Conservation (phyloP, 2,329 filamentous ascomycete species). For the Fusarium keratoplasticum region DNA sequence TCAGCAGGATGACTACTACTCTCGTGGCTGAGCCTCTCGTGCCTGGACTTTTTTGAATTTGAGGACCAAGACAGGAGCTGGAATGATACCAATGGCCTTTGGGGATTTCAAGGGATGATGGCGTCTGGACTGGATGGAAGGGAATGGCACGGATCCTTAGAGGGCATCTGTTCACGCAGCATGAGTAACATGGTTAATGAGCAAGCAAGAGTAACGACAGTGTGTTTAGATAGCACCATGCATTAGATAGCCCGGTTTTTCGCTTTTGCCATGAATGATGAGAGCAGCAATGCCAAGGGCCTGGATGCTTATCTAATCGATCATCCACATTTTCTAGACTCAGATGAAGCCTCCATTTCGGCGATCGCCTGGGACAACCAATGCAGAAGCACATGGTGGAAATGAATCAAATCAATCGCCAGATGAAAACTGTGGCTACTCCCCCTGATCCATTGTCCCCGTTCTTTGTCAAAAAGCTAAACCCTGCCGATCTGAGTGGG, state of each 20-base stretch:
- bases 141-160: constrained; percentile 1
- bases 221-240: background rate
- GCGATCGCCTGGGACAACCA: constrained; percentile 11
- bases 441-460: background rate
- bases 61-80: background rate
- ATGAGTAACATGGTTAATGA: constrained; percentile 23
- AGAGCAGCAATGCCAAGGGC: background rate
- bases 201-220: constrained; percentile 8
- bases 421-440: background rate
- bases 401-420: background rate
- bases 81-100: constrained; percentile 30
- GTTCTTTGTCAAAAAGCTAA: constrained; percentile 8
- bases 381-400: background rate
- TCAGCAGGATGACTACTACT: constrained; percentile 65
- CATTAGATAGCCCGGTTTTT: background rate
- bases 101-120: constrained; percentile 5
- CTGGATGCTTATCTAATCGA: background rate
- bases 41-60: background rate
- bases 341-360: background rate
- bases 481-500: constrained; percentile 34
- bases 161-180: constrained; percentile 10
- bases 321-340: background rate
- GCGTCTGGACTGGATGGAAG: constrained; percentile 13
- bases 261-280: background rate
- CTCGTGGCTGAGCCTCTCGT: constrained; percentile 34